phyloP scores from a whole-genome alignment of 2,329 filamentous ascomycete species.

The Aspergillus aculeatus region DNA sequence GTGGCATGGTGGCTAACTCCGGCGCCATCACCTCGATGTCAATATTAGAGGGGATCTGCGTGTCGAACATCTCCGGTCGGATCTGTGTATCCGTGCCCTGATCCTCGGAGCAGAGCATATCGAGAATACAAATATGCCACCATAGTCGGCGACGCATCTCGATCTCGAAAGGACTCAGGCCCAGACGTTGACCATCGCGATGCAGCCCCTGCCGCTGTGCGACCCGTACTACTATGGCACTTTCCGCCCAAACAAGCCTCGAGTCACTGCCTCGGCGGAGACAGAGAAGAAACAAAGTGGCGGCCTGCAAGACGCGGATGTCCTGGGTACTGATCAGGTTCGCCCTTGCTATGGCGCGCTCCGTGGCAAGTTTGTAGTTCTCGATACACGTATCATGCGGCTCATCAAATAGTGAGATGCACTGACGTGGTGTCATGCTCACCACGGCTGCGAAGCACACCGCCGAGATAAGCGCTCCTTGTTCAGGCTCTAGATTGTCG shows the following conservation, averaged over 20 bases:
- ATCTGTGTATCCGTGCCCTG: slow-evolving; percentile 28
- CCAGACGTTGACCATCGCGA: slow-evolving; percentile 8
- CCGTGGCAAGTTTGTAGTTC: slow-evolving; percentile 8
- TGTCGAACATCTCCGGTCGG: slow-evolving; percentile 23
- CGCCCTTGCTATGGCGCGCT: slow-evolving; percentile 13
- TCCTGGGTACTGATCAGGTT: slow-evolving; percentile 15
- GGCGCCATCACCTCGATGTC: slow-evolving; percentile 23
- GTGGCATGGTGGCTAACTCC: slow-evolving; percentile 13
- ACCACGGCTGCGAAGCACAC: slow-evolving; percentile 21
- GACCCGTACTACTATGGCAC: slow-evolving; percentile 8
- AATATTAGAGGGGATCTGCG: slow-evolving; percentile 25
- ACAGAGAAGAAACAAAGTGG: slow-evolving; percentile 19
- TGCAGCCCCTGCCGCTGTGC: slow-evolving; percentile 12
- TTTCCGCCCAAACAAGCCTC: slow-evolving; percentile 4
- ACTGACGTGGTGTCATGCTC: slow-evolving; percentile 14
- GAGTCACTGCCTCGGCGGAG: slow-evolving; percentile 12
- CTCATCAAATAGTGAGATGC: slow-evolving; percentile 4
- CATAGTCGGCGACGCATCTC: slow-evolving; percentile 31
- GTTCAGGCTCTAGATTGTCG: not conserved
- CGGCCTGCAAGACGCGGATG: slow-evolving; percentile 19
- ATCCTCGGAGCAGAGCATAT: slow-evolving; percentile 29
- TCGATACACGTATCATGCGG: slow-evolving; percentile 6
- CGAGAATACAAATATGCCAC: slow-evolving; percentile 31
- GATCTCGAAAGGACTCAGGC: slow-evolving; percentile 16
- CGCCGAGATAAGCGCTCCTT: slow-evolving; percentile 12